Conservation (phyloP, 169 alveolate genomes). For the Cryptosporidium parvum region DNA sequence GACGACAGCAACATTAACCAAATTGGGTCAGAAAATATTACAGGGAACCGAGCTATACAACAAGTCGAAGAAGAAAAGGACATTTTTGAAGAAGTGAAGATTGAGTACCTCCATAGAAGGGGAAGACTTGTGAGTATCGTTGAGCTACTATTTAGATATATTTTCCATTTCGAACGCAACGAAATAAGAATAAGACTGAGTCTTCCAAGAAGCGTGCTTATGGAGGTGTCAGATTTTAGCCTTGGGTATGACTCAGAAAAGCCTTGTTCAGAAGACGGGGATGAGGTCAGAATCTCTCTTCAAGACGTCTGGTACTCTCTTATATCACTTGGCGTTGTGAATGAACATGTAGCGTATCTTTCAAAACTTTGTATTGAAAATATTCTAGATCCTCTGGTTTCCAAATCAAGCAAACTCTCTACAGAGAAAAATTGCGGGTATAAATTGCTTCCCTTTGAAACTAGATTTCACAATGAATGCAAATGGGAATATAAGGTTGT, state of each 20-base stretch:
- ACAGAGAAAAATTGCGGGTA: conserved; percentile 19
- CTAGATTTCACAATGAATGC: conserved; percentile 34
- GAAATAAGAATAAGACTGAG: conserved; percentile 57
- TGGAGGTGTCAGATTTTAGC: conserved; percentile 8
- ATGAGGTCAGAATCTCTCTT: conserved; percentile 33
- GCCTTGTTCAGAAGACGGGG: conserved; percentile 25
- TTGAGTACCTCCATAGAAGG: conserved; percentile 49
- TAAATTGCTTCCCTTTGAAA: conserved; percentile 13
- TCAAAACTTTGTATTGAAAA: conserved; percentile 60
- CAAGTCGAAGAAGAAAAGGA: conserved; percentile 15
- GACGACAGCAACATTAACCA: neutral
- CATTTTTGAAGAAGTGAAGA: conserved; percentile 49
- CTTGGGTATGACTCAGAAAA: neutral
- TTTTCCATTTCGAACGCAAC: conserved; percentile 26
- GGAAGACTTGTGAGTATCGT: conserved; percentile 60
- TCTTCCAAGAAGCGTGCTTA: conserved; percentile 26
- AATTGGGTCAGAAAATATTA: neutral
- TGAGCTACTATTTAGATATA: conserved; percentile 43
- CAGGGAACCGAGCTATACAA: neutral
- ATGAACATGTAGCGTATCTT: conserved; percentile 56
- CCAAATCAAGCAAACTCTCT: conserved; percentile 32
- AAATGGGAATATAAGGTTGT: conserved; percentile 66
- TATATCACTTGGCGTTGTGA: conserved; percentile 51
- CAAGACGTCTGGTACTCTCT: conserved; percentile 73
- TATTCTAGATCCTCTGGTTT: conserved; percentile 42